Base-by-base conservation (phyloP, 352 stramenopile genomes). In the Globisporangium megalacanthum region DNA sequence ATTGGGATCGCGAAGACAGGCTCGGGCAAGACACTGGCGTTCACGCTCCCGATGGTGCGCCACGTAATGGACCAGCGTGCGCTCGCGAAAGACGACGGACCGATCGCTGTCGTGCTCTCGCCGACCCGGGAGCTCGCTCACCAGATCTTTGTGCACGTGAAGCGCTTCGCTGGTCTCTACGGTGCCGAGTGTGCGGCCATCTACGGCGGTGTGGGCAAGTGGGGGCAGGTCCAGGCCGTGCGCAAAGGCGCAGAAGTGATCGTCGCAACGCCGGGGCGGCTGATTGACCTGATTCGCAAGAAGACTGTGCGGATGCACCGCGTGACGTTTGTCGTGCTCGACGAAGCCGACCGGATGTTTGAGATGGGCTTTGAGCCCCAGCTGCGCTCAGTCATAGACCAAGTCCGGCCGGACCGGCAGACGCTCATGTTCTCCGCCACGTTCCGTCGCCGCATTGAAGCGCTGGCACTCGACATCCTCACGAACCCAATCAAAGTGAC, bases 11-110 rank as follows among this genome's bases (percentile, higher is more conserved):
- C 95, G 51, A 96, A 99, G 79, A 99, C 97, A 1, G 97, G 97
- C 29, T 97, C 86, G 3, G 97, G 97, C 3, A 99, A 99, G 77
- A 99, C 96, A 10, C 83, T 99, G 31, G 94, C 96, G 4, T 99
- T 99, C 73, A 87, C 97, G 15, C 65, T 98, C 54, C 97, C 97
- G n/a, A 87, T 98, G 68, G 76, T 99, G 46, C 69, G 73, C 14
- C 83, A 93, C 45, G 73, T 95, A 9, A 95, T 96, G 84, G 84
- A 94, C 60, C 88, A 97, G 71, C 71, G 83, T 9, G 69, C 88
- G 41, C 69, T 96, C 10, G 52, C 68, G 41, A 79, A 83, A 37
- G 79, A 77, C 19, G 83, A 94, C 73, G 85, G 85, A 0, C 83
- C 85, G 0, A 93, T 94, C 57, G 85, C 81, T 1, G 66, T 95